phyloP scores from a whole-genome alignment of 2,329 filamentous ascomycete species.

The Colletotrichum falcatum region DNA sequence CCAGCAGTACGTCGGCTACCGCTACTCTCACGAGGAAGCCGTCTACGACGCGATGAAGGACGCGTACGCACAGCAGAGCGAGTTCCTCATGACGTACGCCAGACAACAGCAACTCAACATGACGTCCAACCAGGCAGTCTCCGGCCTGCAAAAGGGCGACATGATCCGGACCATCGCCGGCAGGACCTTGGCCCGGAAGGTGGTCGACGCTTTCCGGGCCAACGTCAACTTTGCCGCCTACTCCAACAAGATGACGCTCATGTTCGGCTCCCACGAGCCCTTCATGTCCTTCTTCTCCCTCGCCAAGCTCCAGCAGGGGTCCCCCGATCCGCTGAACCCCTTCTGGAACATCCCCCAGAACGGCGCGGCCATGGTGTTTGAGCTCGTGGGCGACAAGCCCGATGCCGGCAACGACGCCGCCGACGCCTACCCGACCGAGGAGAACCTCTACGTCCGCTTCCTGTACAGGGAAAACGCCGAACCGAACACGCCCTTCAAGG shows the following conservation, averaged over 20 bases:
- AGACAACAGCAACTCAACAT: conserved; percentile 72
- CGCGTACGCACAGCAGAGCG: conserved; percentile 49
- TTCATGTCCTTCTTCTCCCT: conserved; percentile 68
- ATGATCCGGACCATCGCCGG: conserved; percentile 64
- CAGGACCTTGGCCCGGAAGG: conserved; percentile 61
- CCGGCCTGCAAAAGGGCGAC: conserved; percentile 55
- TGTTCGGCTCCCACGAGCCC: conserved; percentile 67
- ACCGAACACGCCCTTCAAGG: conserved; percentile 48
- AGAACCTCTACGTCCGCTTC: conserved; percentile 66
- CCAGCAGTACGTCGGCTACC: conserved; percentile 68
- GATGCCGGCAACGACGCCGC: conserved; percentile 41
- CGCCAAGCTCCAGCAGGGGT: conserved; percentile 57
- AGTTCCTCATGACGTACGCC: conserved; percentile 73
- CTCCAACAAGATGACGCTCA: conserved; percentile 61
- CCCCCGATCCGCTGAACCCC: conserved; percentile 62
- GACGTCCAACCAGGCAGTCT: conserved; percentile 70
- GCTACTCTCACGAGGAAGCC: conserved; percentile 63
- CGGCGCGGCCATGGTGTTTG: conserved; percentile 81
- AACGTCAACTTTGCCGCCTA: conserved; percentile 55
- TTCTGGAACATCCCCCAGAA: conserved; percentile 68
- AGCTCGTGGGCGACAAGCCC: conserved; percentile 60
- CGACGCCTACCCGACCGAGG: conserved; percentile 46
- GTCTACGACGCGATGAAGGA: conserved; percentile 53
- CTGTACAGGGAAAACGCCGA: conserved; percentile 64
- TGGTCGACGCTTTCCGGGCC: conserved; percentile 57